Conservation (phyloP, 1,139 yeast genomes). For the Suhomyces kunorum region DNA sequence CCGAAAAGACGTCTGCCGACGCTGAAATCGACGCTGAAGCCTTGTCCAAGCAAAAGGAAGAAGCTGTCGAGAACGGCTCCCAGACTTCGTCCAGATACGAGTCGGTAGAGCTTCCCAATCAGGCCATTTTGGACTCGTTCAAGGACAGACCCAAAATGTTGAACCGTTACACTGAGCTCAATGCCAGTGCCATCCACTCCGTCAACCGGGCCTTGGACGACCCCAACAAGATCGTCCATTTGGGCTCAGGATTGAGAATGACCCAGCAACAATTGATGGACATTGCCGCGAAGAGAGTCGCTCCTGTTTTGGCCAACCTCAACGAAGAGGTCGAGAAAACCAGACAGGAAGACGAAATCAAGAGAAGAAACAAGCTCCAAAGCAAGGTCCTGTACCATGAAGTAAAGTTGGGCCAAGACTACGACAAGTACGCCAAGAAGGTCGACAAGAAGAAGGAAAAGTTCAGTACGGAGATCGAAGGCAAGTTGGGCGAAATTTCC, state of each 20-base stretch:
- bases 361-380: conserved; percentile 42
- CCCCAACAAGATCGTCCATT: conserved; percentile 51
- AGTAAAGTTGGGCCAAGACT: conserved; percentile 42
- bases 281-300: conserved; percentile 57
- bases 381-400: conserved; percentile 45
- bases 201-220: conserved; percentile 49
- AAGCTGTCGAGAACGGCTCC: conserved; percentile 35
- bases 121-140: conserved; percentile 43
- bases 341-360: conserved; percentile 48
- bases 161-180: conserved; percentile 50
- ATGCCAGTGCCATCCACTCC: conserved; percentile 49
- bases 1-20: conserved; percentile 1
- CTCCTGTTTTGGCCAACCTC: conserved; percentile 54
- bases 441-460: conserved; percentile 44
- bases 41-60: not conserved
- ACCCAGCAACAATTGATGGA: conserved; percentile 58
- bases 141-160: conserved; percentile 52
- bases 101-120: conserved; percentile 38
- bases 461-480: conserved; percentile 42
- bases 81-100: conserved; percentile 37
- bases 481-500: conserved; percentile 35
- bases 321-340: conserved; percentile 53
- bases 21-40: conserved; percentile 2
- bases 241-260: conserved; percentile 57
- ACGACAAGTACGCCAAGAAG: conserved; percentile 42